Base-by-base conservation (phyloP, 805 yeast genomes). In the Zygoascus bituminiphila region DNA sequence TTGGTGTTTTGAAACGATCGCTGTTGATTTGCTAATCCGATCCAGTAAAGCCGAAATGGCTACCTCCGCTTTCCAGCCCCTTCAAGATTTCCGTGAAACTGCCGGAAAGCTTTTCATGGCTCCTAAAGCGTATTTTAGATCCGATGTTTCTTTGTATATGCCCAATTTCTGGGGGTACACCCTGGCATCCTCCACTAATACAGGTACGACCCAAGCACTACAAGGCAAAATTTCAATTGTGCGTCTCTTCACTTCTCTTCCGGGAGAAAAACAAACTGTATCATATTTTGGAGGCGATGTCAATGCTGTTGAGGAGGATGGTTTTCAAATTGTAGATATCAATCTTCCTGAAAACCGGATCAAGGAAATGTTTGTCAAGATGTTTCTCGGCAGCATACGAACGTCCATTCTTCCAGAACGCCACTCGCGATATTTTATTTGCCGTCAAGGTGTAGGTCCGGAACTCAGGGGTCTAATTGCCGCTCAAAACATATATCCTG, bases 31-130 rank as follows among this genome's bases (percentile, higher is more conserved):
- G 12, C n/a, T n/a, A n/a, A n/a, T n/a, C n/a, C n/a, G n/a, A 12
- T 29, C 33, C 33, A 29, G 33, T 26, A 82, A 81, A 56, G 69
- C 54, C 25, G 88, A 84, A 65, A 73, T 82, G 54, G 75, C 82
- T 22, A 77, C 76, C 54, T 79, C 86, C 23, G 81, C 84, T n/a
- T 74, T 80, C 73, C 75, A 78, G 53, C 83, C 81, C 51, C 71
- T 81, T 60, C 77, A 77, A 57, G 73, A 76, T 2, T 82, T 78
- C 60, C 71, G 82, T 44, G 82, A 82, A 56, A 85, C 91, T 2
- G 76, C 80, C 35, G 98, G 98, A 21, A 88, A 88, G 66, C 72
- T 89, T 53, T 93, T 88, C 69, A 69, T 75, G 15, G 77, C 96
- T 0, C 98, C 98, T 1, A 71, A 76, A n/a, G 77, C 88, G 1